phyloP scores from a whole-genome alignment of 192 early-diverging fungal genomes.

The Coemansia sp. region DNA sequence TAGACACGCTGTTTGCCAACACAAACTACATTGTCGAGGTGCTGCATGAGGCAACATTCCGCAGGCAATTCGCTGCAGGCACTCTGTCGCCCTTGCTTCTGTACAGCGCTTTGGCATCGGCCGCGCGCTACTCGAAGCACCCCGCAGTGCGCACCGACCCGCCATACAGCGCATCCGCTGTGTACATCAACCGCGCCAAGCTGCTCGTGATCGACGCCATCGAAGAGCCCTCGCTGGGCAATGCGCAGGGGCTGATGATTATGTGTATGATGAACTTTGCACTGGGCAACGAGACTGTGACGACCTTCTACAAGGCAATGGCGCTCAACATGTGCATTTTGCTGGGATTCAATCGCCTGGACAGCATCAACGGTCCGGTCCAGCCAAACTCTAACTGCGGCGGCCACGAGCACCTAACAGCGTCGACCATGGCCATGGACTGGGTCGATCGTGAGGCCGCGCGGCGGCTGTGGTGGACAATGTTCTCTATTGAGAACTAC shows the following conservation, averaged over 20 bases:
- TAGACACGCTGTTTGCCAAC: conserved; percentile 35
- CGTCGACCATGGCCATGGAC: conserved; percentile 35
- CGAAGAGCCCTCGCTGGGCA: conserved; percentile 48
- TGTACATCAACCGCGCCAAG: conserved; percentile 37
- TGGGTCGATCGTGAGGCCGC: conserved; percentile 52
- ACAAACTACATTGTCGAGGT: conserved; percentile 19
- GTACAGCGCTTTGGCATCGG: conserved; percentile 39
- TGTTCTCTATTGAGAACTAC: conserved; percentile 52
- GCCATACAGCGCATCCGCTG: conserved; percentile 40
- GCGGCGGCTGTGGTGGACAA: conserved; percentile 51
- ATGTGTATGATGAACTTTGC: conserved; percentile 49
- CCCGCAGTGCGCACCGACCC: conserved; percentile 44
- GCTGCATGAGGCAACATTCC: conserved; percentile 37
- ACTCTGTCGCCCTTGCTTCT: conserved; percentile 46
- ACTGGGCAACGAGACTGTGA: conserved; percentile 40
- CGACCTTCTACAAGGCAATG: conserved; percentile 47
- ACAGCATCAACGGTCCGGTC: conserved; percentile 41
- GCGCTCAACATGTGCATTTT: conserved; percentile 51
- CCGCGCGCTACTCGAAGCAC: conserved; percentile 44
- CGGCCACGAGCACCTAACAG: conserved; percentile 13
- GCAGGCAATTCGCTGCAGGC: conserved; percentile 40
- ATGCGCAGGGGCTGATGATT: conserved; percentile 51
- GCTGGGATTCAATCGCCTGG: conserved; percentile 48
- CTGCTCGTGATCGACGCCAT: conserved; percentile 36
- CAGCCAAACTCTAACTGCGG: conserved; percentile 20